Evolutionary conservation across 768 basidiomycete species (phyloP), one percentile per base, ranked within the genome.

Genomic region (Chalciporus pseudorubinellus): DNA sequence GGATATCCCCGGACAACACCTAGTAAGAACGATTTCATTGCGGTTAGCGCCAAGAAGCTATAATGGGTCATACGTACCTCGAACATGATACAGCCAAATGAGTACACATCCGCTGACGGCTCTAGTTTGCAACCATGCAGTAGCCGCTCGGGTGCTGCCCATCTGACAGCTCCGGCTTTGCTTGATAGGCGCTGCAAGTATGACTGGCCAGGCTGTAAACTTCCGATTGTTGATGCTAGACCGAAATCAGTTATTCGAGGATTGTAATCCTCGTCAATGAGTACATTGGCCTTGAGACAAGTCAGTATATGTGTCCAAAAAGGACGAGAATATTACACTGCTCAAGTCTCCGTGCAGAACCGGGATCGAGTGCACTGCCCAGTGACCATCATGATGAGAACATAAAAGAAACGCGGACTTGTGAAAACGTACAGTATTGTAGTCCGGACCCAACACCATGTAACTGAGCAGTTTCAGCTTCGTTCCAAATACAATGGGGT

Each of bases 131-230:
- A 42, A 22, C 53, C 49, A 48, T 54, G 6, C 44, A 65, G 36
- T 1, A 65, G 36, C 1, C 77, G 55, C 20, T 70, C 57, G 1
- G 74, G 61, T 42, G 76, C 77, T n/a, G 74, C 72, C 75, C 76
- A 77, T 6, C 76, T 69, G 18, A 76, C 70, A 18, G 74, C 73
- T 5, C 75, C 77, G 21, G 48, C 54, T 33, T 40, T 33, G 10
- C n/a, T 43, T 3, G 49, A 41, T 22, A 28, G 19, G 64, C 73
- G 72, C 21, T 65, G 65, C 48, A 65, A 59, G 31, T 59, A 68
- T n/a, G 60, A 58, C 62, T 66, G 6, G 26, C 67, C 61, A 29
- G 66, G 59, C 61, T 19, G 70, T 60, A 44, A 74, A 4, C 10
- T 12, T n/a, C n/a, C n/a, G n/a, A n/a, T n/a, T n/a, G n/a, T n/a